Evolutionary conservation across 306 rosid genomes (phyloP), one percentile per base, ranked within the genome.

Genomic region (Medicago ruthenica): DNA sequence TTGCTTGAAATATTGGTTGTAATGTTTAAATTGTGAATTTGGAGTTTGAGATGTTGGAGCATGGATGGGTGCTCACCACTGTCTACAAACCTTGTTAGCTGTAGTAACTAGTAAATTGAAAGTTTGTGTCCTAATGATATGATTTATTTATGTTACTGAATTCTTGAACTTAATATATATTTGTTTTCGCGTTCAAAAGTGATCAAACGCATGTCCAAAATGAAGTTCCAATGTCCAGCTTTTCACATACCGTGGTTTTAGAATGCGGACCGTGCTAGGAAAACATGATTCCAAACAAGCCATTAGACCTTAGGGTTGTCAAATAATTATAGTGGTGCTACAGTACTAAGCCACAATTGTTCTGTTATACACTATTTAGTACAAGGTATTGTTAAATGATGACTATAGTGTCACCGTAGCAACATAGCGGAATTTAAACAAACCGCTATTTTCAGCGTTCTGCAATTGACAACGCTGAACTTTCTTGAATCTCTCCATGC

Each of bases 31-130:
- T 21, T 62, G 39, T 64, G 48, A 55, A 71, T 36, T 36, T 74
- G 20, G 22, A 21, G 22, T 71, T 45, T 71, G 61, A 20, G 55
- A 73, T 5, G 37, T 34, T 45, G 72, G 42, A 81, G 70, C 24
- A n/a, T 47, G 8, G 50, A 4, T 66, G 67, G 2, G 37, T 34
- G 13, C 61, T 54, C 15, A 3, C 50, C 20, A n/a, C 14, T 55
- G 75, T 73, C 57, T 21, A 21, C 44, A 73, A 44, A 64, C 57
- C 16, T 40, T 7, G 3, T 9, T 57, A 64, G 66, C 22, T 27
- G n/a, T n/a, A n/a, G n/a, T n/a, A n/a, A n/a, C n/a, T 7, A 45
- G 47, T 68, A 4, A 63, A 34, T 66, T 24, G 11, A 14, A 16
- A 1, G 0, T 17, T 69, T 62, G 40, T 8, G 61, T 17, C 67